Percentiles rank a stretch among this genome's conserved stretches.
Evolutionary conservation across 2,329 filamentous ascomycete species (phyloP).

Genomic region (Trichoderma simmonsii): DNA sequence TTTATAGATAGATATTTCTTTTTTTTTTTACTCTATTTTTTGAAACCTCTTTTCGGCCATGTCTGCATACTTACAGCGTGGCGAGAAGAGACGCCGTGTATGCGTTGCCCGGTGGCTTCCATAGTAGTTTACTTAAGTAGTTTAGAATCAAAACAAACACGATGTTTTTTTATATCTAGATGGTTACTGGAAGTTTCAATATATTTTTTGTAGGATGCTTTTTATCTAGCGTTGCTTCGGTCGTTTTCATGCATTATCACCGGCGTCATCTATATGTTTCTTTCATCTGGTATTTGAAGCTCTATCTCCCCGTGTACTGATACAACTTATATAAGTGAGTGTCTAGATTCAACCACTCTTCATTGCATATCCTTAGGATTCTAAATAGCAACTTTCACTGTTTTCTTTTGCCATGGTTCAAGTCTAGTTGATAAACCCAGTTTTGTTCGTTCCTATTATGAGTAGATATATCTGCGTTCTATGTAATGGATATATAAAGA

Average conservation of each 20-base stretch:
- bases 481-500: too few species aligned
- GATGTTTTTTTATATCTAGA: not conserved
- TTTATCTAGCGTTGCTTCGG: not conserved
- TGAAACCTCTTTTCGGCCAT: not conserved
- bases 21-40: not conserved
- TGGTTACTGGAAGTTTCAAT: not conserved
- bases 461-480: too few species aligned
- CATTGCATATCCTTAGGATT: too few species aligned
- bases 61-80: not conserved
- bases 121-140: conserved; percentile 11
- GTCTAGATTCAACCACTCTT: too few species aligned
- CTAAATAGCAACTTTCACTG: too few species aligned
- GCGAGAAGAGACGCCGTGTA: conserved; percentile 1
- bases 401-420: too few species aligned
- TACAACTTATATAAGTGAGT: too few species aligned
- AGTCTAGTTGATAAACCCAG: too few species aligned
- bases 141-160: conserved; percentile 2
- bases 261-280: too few species aligned
- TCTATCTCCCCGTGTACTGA: not conserved
- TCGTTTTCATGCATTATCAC: not conserved
- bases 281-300: too few species aligned
- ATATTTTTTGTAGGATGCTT: not conserved
- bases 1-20: conserved; percentile 15
- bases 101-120: not conserved
- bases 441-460: too few species aligned